Conservation (phyloP, 2,329 filamentous ascomycete genomes). For the Pezicula radicicola region DNA sequence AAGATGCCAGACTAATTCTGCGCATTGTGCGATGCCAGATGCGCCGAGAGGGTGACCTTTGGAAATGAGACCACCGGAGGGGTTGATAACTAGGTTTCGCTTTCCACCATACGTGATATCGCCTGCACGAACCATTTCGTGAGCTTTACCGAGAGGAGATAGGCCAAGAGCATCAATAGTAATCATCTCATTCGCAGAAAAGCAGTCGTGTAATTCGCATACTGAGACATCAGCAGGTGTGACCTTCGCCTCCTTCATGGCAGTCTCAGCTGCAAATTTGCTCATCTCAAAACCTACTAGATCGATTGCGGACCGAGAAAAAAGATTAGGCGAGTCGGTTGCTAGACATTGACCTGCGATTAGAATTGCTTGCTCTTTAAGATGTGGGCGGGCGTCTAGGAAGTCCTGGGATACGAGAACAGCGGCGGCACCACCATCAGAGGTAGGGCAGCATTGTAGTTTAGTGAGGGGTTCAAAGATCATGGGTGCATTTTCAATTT, state of each 20-base stretch:
- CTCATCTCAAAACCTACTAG: constrained; percentile 89
- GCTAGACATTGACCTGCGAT: constrained; percentile 85
- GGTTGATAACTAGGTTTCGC: constrained; percentile 75
- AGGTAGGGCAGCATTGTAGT: constrained; percentile 97
- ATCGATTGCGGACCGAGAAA: constrained; percentile 79
- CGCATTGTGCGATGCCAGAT: constrained; percentile 92
- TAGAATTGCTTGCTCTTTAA: constrained; percentile 77
- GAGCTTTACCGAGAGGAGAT: constrained; percentile 75
- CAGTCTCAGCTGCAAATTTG: constrained; percentile 62
- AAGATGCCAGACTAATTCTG: constrained; percentile 92
- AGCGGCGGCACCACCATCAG: constrained; percentile 85
- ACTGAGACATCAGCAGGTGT: constrained; percentile 71
- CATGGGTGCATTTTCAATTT: constrained; percentile 72
- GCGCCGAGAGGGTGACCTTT: constrained; percentile 95
- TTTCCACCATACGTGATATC: constrained; percentile 89
- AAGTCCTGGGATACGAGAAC: constrained; percentile 88
- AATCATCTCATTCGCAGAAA: constrained; percentile 92
- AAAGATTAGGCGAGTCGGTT: constrained; percentile 80
- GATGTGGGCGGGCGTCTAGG: constrained; percentile 78
- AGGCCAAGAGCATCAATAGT: constrained; percentile 84
- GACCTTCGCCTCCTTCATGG: constrained; percentile 71
- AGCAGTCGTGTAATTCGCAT: constrained; percentile 95
- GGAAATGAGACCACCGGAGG: constrained; percentile 89
- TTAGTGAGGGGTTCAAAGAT: constrained; percentile 90
- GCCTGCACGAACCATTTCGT: constrained; percentile 82